Evolutionary conservation across 352 stramenopile species (phyloP), one percentile per base, ranked within the genome.

Genomic region (Phytophthora constricta): DNA sequence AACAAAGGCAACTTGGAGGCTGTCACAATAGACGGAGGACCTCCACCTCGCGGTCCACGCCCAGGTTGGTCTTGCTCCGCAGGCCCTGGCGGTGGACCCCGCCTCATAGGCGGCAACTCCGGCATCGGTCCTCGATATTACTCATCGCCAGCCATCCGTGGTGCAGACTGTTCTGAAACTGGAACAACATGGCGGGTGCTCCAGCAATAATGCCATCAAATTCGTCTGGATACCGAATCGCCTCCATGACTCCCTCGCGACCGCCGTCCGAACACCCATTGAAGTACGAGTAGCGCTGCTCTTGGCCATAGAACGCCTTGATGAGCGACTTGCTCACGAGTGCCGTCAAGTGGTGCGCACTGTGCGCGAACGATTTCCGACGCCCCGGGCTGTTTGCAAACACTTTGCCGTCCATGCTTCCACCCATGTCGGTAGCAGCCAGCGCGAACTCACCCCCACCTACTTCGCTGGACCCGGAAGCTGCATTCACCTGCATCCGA

Each of bases 191-290:
- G 22, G 72, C 72, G 8, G 72, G 72, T 0, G 72, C 72, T 23
- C 72, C 72, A 11, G 68, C 72, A 47, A 80, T 46, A 41, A 80
- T 75, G 20, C 72, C 72, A 23, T 80, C 55, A 22, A 77, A 77
- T 53, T 80, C 72, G 20, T 68, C 65, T 14, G 72, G 72, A 54
- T 72, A 80, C 0, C 72, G 68, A 11, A 80, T 28, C 4, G 68
- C 68, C 31, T 80, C 72, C 72, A 80, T 80, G 2, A 80, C 68
- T 10, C 51, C 72, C 52, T 77, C 68, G 14, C 68, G 72, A n/a
- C 72, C 64, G n/a, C 72, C 65, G 25, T 80, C 72, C 3, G 72
- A 80, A 45, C 68, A 80, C 31, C 72, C 68, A 20, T 74, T 80
- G 52, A 82, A 82, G 68, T 80, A 80, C 23, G 74, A 78, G 27